These are phyloP conservation scores for Pichia cephalocereana DNA, from an alignment of 805 yeast genomes.

Conservation along the genomic window DNA sequence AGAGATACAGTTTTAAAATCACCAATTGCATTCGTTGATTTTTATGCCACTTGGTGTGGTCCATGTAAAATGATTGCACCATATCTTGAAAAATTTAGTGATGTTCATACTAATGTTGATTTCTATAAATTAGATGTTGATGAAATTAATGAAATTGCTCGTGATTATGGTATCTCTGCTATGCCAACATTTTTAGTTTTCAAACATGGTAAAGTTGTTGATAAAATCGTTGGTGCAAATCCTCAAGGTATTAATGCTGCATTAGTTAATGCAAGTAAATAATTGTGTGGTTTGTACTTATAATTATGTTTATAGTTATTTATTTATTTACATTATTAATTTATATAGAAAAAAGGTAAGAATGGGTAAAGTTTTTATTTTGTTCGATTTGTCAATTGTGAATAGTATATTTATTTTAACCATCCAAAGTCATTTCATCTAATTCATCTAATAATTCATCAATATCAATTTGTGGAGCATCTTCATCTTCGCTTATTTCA, in stretches of 20 bases:
- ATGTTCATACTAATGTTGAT: constrained; percentile 39
- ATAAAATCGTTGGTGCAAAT: constrained; percentile 59
- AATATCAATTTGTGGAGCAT: constrained; percentile 80
- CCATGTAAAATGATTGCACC: constrained; percentile 74
- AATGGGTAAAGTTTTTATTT: neutral
- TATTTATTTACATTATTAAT: neutral
- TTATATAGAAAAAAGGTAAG: neutral
- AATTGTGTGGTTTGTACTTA: neutral
- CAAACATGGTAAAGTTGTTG: constrained; percentile 49
- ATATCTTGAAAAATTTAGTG: constrained; percentile 34
- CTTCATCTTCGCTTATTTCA: constrained; percentile 51
- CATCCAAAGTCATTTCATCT: constrained; percentile 85
- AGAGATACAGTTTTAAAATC: constrained; percentile 25
- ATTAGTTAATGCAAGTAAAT: constrained; percentile 1
- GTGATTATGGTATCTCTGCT: constrained; percentile 52
- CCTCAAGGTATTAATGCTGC: constrained; percentile 28
- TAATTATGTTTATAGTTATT: neutral
- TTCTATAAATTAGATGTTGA: constrained; percentile 71
- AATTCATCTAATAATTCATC: constrained; percentile 92
- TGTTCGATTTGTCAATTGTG: too few relatives aligned
- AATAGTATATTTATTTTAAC: constrained; percentile 15
- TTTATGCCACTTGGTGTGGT: constrained; percentile 70
- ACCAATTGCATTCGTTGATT: constrained; percentile 48
- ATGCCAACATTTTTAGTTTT: constrained; percentile 69
- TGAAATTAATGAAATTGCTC: constrained; percentile 42